Conservation (phyloP, 2,329 filamentous ascomycete species). For the Alternaria angustiovoidea region DNA sequence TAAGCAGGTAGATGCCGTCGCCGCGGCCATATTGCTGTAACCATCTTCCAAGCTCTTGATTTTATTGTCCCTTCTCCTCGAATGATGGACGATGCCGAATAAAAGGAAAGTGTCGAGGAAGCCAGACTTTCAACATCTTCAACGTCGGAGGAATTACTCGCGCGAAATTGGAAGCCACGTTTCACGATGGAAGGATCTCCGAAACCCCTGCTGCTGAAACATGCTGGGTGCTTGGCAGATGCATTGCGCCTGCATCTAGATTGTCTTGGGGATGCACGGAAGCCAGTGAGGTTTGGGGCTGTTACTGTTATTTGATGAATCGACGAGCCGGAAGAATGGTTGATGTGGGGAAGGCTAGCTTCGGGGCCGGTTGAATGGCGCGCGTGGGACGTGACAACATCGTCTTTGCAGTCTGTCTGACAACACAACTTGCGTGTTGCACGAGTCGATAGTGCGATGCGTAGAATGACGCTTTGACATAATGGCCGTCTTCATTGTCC, state of each 20-base stretch:
- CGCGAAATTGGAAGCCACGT: conserved; percentile 25
- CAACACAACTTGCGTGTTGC: not conserved
- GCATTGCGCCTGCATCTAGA: conserved; percentile 8
- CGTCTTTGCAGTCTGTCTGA: not conserved
- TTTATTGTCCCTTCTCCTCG: not conserved
- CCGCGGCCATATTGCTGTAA: not conserved
- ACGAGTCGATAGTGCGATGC: not conserved
- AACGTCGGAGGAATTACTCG: not conserved
- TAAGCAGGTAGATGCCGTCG: conserved; percentile 2
- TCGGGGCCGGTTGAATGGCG: conserved; percentile 14
- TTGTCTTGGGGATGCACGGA: conserved; percentile 5
- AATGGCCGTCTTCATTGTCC: not conserved
- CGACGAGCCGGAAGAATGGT: conserved; percentile 18
- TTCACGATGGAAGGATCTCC: conserved; percentile 22
- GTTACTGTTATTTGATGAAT: conserved; percentile 10
- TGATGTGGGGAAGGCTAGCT: conserved; percentile 12
- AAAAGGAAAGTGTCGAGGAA: not conserved
- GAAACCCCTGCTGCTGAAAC: conserved; percentile 23
- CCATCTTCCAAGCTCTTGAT: conserved; percentile 9
- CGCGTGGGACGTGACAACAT: conserved; percentile 3
- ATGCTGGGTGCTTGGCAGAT: conserved; percentile 20
- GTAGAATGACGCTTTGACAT: not conserved
- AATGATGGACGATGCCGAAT: not conserved
- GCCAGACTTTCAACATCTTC: not conserved
- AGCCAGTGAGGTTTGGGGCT: not conserved